Evolutionary conservation across 306 rosid genomes (phyloP), one percentile per base, ranked within the genome.

Genomic region (Psophocarpus tetragonolobus): DNA sequence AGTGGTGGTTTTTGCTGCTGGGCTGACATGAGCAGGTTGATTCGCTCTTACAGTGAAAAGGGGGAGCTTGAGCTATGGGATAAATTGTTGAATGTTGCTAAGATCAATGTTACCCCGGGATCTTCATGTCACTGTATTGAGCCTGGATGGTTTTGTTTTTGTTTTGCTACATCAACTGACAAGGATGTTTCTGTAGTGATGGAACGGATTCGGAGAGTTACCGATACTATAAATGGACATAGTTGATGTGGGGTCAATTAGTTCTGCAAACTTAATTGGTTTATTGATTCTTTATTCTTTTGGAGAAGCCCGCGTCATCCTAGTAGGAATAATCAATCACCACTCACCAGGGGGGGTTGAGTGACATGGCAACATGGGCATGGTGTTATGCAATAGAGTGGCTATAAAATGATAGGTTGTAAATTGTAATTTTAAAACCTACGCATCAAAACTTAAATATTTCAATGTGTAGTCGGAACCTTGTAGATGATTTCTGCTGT

Each of bases 51-150:
- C 84, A 88, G 85, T 68, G 97, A 92, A 81, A 96, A 90, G 78
- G 99, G 97, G 11, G 99, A 96, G 84, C 89, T 96, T 72, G 97
- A 92, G 84, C 94, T 96, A 47, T 90, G 97, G 99, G 97, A 91
- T 64, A 91, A 81, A 84, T 86, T 96, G 81, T 82, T 96, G 89
- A 90, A 86, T 75, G 77, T 90, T 38, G 91, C 91, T 54, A 92
- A 90, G 84, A 75, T 92, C 71, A 88, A 86, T 84, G 97, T 84
- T 36, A 91, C 91, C 39, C 99, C 98, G 3, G 98, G 99, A 71
- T 87, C 96, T 42, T 87, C 77, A 17, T 92, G 97, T 90, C 92
- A 86, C 81, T 91, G 97, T 83, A 90, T 91, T 58, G 98, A 91
- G 80, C 97, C 91, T 2, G 97, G 98, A 77, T 96, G 99, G 98